phyloP scores from a whole-genome alignment of 768 basidiomycete species.

The Lanmaoa rubissima region DNA sequence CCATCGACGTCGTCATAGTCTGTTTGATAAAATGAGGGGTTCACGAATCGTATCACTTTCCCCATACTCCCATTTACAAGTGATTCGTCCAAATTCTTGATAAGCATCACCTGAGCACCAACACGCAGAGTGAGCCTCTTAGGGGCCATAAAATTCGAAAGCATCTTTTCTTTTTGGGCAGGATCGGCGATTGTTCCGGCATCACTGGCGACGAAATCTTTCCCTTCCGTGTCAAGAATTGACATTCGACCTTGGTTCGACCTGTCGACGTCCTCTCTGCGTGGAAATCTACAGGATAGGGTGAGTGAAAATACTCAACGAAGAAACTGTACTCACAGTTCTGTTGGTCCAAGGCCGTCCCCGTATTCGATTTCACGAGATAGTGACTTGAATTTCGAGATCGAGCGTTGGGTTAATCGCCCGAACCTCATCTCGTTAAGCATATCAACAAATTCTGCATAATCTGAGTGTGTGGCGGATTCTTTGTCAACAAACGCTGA shows the following conservation, averaged over 20 bases:
- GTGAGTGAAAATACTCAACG: not conserved
- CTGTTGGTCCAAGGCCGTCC: conserved; percentile 86
- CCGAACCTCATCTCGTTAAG: conserved; percentile 99
- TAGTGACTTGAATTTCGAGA: conserved; percentile 68
- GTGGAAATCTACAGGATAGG: conserved; percentile 68
- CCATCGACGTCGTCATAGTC: conserved; percentile 37
- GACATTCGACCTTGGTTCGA: conserved; percentile 74
- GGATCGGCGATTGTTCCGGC: conserved; percentile 53
- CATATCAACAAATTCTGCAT: conserved; percentile 88
- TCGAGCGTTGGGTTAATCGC: conserved; percentile 57
- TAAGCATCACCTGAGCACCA: conserved; percentile 91
- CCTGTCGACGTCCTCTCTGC: conserved; percentile 86
- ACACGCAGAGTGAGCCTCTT: conserved; percentile 63
- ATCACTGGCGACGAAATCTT: conserved; percentile 59
- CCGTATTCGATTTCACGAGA: conserved; percentile 67
- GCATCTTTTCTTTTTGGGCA: conserved; percentile 69
- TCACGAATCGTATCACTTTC: conserved; percentile 70
- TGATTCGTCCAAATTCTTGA: conserved; percentile 88
- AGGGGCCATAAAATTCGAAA: conserved; percentile 91
- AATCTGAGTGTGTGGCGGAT: conserved; percentile 1
- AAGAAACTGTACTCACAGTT: conserved; percentile 58
- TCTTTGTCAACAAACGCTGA: conserved; percentile 32
- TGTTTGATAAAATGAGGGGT: conserved; percentile 47
- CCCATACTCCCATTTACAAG: conserved; percentile 97
- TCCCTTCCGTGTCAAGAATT: conserved; percentile 51